Conservation (phyloP, 768 basidiomycete genomes). For the Leccinum fibrillosum region DNA sequence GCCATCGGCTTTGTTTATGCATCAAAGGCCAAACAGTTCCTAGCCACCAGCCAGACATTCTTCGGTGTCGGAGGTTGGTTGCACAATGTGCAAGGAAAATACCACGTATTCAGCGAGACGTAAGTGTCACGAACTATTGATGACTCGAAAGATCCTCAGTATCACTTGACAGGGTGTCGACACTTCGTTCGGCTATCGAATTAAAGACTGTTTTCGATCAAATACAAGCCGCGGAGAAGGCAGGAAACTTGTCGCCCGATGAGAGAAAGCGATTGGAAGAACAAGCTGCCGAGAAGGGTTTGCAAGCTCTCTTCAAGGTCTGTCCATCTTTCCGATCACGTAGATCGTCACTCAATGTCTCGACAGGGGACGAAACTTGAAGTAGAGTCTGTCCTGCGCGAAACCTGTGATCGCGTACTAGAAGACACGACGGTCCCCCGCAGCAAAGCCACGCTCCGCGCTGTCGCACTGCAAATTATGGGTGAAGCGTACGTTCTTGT, state of each 20-base stretch:
- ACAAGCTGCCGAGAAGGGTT: constrained; percentile 88
- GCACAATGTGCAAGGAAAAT: constrained; percentile 89
- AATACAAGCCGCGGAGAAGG: constrained; percentile 85
- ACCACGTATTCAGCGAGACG: constrained; percentile 93
- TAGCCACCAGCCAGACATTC: constrained; percentile 65
- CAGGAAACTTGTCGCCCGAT: constrained; percentile 73
- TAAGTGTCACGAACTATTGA: constrained; percentile 36
- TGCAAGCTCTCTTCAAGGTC: constrained; percentile 89
- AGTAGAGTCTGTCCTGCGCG: constrained; percentile 83
- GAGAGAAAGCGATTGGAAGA: constrained; percentile 84
- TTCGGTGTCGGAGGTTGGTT: constrained; percentile 91
- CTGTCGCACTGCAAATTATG: constrained; percentile 78
- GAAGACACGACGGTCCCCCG: constrained; percentile 51
- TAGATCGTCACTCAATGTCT: not conserved
- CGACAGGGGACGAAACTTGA: constrained; percentile 85
- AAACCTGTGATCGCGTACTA: constrained; percentile 82
- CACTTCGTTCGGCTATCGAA: constrained; percentile 81
- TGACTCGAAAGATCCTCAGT: not conserved
- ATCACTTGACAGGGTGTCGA: constrained; percentile 60
- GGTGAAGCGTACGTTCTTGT: constrained; percentile 76
- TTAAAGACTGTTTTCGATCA: constrained; percentile 89
- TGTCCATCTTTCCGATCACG: not conserved
- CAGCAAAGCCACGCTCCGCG: constrained; percentile 65
- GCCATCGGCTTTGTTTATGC: constrained; percentile 84
- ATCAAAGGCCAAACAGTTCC: constrained; percentile 78